Base-by-base conservation (phyloP, 805 yeast genomes). In the Suhomyces tanzawaensis region DNA sequence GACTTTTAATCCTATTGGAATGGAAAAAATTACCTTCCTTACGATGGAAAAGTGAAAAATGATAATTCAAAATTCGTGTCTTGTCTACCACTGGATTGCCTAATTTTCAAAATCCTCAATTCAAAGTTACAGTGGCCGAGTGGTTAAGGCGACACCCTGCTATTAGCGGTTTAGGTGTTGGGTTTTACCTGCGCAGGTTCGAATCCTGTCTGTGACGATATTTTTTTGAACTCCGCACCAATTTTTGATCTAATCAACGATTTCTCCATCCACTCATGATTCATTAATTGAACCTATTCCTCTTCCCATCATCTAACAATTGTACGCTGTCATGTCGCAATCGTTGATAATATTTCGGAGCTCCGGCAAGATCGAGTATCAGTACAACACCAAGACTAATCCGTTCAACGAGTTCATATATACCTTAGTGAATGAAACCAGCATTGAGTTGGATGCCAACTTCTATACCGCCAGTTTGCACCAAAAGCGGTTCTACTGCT, bases 161-260 rank as follows among this genome's bases (percentile, higher is more conserved):
- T 45, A 44, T 50, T 43, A 27, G 41, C 47, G 40, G 50, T 38
- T 43, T 21, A 46, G 50, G 50, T 35, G 50, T 46, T 46, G 50
- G 63, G 68, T 50, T 54, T 55, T 67, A 60, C 73, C 69, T 64
- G 62, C 74, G 74, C 74, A 69, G 72, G 74, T 69, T 69, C 74
- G 74, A 69, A 68, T 68, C 74, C 72, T 68, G 73, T 66, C 72
- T 64, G 71, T 66, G 60, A 65, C 74, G 73, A 35, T 41, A 45
- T 53, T 44, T 52, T 53, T 62, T 63, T 53, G 32, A 13, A 15
- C 14, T 21, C 15, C 19, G 8, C 27, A 24, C 22, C 14, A 18
- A 32, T 26, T 33, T 32, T 39, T 34, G 15, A 12, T n/a, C 30
- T 27, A 18, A 28, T 11, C 19, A 28, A 11, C 11, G 5, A n/a